Percentiles rank a stretch among this genome's conserved stretches.
These are phyloP conservation scores for Starmerella stigmatis DNA, from an alignment of 805 yeast genomes.

Conservation along the genomic window DNA sequence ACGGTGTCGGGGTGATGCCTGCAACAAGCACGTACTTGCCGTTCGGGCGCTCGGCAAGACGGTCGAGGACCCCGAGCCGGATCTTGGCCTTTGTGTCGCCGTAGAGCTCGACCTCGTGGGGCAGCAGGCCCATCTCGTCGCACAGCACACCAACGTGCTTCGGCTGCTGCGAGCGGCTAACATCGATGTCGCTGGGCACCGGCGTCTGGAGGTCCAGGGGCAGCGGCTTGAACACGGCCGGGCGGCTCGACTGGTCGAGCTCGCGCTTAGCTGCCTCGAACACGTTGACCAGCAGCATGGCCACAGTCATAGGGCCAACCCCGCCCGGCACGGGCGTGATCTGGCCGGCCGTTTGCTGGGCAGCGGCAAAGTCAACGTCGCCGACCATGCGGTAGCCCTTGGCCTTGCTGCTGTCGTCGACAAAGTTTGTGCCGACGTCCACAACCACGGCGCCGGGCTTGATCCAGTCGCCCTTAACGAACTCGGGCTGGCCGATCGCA, in stretches of 20 bases:
- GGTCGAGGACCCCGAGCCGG: conserved; percentile 54
- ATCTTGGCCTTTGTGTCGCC: conserved; percentile 90
- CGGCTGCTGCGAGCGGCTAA: conserved; percentile 81
- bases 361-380: conserved; percentile 76
- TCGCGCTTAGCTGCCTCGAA: conserved; percentile 59
- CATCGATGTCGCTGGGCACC: conserved; percentile 85
- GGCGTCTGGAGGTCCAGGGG: conserved; percentile 48
- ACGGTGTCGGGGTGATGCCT: conserved; percentile 96
- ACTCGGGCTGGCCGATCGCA: conserved; percentile 81
- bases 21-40: conserved; percentile 89
- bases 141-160: conserved; percentile 70
- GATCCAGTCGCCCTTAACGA: conserved; percentile 77
- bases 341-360: conserved; percentile 49
- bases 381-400: conserved; percentile 84
- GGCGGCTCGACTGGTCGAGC: conserved; percentile 31
- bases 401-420: conserved; percentile 61
- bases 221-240: conserved; percentile 44
- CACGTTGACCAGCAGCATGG: conserved; percentile 83
- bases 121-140: conserved; percentile 66
- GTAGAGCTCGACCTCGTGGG: conserved; percentile 71
- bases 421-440: conserved; percentile 91
- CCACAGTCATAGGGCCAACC: conserved; percentile 99
- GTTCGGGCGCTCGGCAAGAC: conserved; percentile 51
- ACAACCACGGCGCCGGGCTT: conserved; percentile 76
- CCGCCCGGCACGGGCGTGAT: conserved; percentile 99